Evolutionary conservation across 1,284 basidiomycete genomes (phyloP).

Genomic region (Sporisorium exsertum): DNA sequence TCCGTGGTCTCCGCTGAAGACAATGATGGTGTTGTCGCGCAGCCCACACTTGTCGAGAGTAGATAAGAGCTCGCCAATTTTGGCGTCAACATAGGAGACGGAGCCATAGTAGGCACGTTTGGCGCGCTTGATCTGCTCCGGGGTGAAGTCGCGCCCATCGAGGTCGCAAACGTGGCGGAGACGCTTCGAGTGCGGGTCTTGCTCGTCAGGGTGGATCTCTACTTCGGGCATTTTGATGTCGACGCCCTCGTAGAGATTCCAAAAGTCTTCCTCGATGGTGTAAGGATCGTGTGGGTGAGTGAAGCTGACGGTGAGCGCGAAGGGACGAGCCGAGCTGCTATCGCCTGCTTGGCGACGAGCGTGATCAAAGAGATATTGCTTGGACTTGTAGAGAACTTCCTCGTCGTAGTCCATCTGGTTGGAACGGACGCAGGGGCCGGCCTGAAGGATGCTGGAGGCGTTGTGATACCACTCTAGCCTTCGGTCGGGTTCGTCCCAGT

Average conservation of each 20-base stretch:
- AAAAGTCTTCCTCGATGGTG: conserved; percentile 41
- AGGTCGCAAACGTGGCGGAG: conserved; percentile 43
- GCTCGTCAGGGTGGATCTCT: conserved; percentile 29
- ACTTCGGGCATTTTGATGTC: conserved; percentile 48
- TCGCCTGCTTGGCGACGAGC: conserved; percentile 17
- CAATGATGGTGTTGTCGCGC: conserved; percentile 38
- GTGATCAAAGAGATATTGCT: conserved; percentile 38
- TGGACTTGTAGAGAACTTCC: conserved; percentile 43
- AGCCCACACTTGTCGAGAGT: conserved; percentile 37
- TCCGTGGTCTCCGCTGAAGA: conserved; percentile 43
- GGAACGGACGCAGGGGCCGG: conserved; percentile 38
- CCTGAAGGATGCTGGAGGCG: conserved; percentile 42
- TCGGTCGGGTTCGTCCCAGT: conserved; percentile 40
- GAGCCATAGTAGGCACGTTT: conserved; percentile 44
- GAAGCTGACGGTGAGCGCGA: conserved; percentile 41
- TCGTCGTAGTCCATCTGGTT: conserved; percentile 51
- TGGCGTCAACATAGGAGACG: conserved; percentile 41
- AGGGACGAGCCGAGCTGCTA: conserved; percentile 16
- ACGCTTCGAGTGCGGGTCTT: conserved; percentile 43
- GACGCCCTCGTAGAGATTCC: conserved; percentile 35
- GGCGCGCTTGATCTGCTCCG: conserved; percentile 42
- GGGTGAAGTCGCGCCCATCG: conserved; percentile 34
- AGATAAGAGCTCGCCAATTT: conserved; percentile 32
- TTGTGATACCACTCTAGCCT: conserved; percentile 47
- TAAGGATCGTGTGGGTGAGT: conserved; percentile 47